phyloP scores from a whole-genome alignment of 1,284 basidiomycete species.

The Anthracocystis walkeri region DNA sequence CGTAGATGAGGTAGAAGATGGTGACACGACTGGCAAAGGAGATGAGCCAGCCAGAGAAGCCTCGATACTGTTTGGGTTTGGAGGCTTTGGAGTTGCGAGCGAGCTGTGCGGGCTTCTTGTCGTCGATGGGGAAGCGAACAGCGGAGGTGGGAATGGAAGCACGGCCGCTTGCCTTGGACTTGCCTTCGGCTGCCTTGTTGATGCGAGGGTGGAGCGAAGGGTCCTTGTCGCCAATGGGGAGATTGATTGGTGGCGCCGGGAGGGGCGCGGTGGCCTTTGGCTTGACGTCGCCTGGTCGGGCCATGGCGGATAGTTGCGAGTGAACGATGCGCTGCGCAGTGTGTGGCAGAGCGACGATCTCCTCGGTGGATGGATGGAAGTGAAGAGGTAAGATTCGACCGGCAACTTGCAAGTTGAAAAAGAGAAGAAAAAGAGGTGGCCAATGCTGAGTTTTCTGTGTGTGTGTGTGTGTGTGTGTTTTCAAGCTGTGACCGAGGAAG shows the following conservation, averaged over 20 bases:
- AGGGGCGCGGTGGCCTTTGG: no score
- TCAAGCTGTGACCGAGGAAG: not conserved
- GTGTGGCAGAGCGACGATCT: not conserved
- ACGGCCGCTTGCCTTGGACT: conserved; percentile 31
- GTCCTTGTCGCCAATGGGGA: conserved; percentile 3
- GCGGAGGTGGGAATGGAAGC: conserved; percentile 45
- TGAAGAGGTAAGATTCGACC: not conserved
- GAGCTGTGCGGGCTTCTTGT: conserved; percentile 17
- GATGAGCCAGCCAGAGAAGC: conserved; percentile 49
- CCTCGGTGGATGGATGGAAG: conserved; percentile 11
- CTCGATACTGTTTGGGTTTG: conserved; percentile 17
- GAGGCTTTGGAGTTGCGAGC: conserved; percentile 10
- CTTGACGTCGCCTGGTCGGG: no score
- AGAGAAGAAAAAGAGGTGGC: conserved; percentile 13
- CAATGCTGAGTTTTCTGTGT: conserved; percentile 31
- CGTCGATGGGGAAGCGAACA: conserved; percentile 32
- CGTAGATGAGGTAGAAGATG: conserved; percentile 54
- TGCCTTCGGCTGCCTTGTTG: conserved; percentile 12
- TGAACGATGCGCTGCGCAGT: not conserved
- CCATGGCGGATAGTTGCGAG: no score
- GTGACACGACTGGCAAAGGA: conserved; percentile 42
- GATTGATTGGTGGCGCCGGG: no score
- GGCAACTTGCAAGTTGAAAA: not conserved
- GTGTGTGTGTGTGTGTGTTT: not conserved
- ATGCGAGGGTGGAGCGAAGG: conserved; percentile 16